Base-by-base conservation (phyloP, 306 rosid genomes). In the Neltuma alba region DNA sequence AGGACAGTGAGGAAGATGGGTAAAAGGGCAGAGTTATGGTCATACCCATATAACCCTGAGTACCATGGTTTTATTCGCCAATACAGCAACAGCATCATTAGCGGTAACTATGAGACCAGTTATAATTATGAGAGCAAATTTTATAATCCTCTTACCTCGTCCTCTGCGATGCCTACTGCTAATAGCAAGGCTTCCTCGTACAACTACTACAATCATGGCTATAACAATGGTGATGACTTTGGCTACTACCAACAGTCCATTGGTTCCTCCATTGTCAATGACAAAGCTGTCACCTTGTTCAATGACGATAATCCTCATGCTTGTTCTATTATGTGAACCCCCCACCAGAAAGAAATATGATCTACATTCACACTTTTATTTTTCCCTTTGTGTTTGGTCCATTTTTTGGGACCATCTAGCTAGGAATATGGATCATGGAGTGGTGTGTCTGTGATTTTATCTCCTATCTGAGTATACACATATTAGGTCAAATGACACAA, bases 281-380 rank as follows among this genome's bases (percentile, higher is more conserved):
- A 89, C 33, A 71, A 80, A 42, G 80, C 85, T 69, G 41, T 78
- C 47, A 42, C 88, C 77, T 76, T 89, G 69, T 93, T 93, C 47
- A 91, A 90, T 42, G 94, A 93, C 48, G 94, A 93, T 0, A 93
- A 93, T 12, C 91, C 98, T 70, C 85, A 91, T 76, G 88, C 94
- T 57, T 93, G 98, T 68, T 82, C 83, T 71, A 81, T 91, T 11
- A 93, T 89, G 97, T 93, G 73, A 91, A 14, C 2, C 58, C 12
- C n/a, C n/a, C n/a, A n/a, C n/a, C n/a, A n/a, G 8, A 48, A 48
- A 48, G n/a, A n/a, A 16, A 6, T n/a, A 7, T 2, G 2, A 52
- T n/a, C 11, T 54, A 6, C 7, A 9, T 54, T 21, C 23, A 7
- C 28, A 57, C 33, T 57, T 57, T 3, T 57, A 15, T 11, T 3